Conservation (phyloP, 495 filamentous ascomycete species). For the Cladorrhinum samala region DNA sequence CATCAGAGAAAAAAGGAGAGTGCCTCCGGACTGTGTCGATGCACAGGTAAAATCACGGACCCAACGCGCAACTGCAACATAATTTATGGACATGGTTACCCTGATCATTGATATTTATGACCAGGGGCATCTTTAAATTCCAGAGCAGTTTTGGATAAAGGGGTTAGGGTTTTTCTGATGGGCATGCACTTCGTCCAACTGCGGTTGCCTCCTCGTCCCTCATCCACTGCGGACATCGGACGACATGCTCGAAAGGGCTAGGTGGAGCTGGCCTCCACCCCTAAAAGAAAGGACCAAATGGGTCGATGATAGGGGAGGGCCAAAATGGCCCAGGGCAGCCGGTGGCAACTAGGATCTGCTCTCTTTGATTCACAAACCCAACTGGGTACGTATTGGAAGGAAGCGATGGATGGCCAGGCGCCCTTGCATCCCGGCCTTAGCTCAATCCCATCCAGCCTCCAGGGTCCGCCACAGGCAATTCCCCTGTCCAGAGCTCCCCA, state of each 20-base stretch:
- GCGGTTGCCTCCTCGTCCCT: neutral
- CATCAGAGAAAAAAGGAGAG: conserved; percentile 2
- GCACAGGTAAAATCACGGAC: neutral
- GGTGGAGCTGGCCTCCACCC: too few species aligned
- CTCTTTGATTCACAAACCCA: neutral
- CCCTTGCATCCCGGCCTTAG: neutral
- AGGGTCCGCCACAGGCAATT: conserved; percentile 1
- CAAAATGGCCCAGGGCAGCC: too few species aligned
- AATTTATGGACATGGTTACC: neutral
- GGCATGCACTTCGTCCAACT: too few species aligned
- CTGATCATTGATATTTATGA: too few species aligned
- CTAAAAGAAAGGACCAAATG: too few species aligned
- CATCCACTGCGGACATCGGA: neutral
- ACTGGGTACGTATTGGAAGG: neutral
- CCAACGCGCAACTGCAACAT: neutral
- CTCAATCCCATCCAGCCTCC: neutral
- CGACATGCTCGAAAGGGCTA: conserved; percentile 1
- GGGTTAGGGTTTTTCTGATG: neutral
- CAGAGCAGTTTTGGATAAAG: neutral
- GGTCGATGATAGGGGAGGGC: too few species aligned
- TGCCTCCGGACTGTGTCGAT: neutral
- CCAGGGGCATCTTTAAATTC: too few species aligned
- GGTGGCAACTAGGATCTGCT: conserved; percentile 6
- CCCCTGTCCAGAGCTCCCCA: neutral
- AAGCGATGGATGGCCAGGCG: neutral